phyloP scores from a whole-genome alignment of 495 filamentous ascomycete genomes.

The Penicillium robsamsonii region DNA sequence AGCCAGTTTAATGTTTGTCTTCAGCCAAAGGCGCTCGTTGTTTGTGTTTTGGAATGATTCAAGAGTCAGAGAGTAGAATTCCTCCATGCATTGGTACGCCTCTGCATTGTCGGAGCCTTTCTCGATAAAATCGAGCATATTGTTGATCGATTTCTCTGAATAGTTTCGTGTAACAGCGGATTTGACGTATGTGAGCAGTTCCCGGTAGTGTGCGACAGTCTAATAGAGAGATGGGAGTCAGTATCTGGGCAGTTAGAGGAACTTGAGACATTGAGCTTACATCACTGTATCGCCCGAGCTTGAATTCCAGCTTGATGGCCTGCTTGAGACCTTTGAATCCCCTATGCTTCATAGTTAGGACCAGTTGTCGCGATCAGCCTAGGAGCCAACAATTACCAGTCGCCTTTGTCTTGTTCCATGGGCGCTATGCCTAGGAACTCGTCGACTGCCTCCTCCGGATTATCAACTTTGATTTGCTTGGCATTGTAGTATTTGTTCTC shows the following conservation, averaged over 20 bases:
- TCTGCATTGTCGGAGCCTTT: conserved; percentile 80
- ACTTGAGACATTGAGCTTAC: conserved; percentile 46
- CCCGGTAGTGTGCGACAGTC: conserved; percentile 92
- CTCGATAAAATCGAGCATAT: conserved; percentile 98
- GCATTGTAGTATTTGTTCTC: conserved; percentile 99
- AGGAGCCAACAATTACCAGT: conserved; percentile 59
- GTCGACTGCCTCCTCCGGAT: conserved; percentile 82
- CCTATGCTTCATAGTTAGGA: conserved; percentile 42
- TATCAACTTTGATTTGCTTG: conserved; percentile 87
- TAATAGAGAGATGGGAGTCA: conserved; percentile 35
- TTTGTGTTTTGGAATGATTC: conserved; percentile 95
- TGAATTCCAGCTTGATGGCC: conserved; percentile 95
- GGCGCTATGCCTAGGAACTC: conserved; percentile 87
- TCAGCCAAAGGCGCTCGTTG: conserved; percentile 95
- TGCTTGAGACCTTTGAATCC: conserved; percentile 98
- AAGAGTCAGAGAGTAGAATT: conserved; percentile 92
- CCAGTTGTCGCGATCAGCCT: background rate
- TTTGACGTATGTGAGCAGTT: conserved; percentile 96
- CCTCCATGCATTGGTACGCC: conserved; percentile 84
- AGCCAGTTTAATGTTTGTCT: conserved; percentile 97
- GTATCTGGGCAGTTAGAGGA: conserved; percentile 3
- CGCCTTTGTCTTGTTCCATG: conserved; percentile 85
- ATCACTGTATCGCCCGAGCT: conserved; percentile 77
- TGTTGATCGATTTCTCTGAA: conserved; percentile 98
- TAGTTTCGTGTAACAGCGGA: conserved; percentile 97